Percentiles rank a stretch among this genome's conserved stretches.
Evolutionary conservation across 208 protist species (phyloP).

Genomic region (Trypanosoma melophagium): DNA sequence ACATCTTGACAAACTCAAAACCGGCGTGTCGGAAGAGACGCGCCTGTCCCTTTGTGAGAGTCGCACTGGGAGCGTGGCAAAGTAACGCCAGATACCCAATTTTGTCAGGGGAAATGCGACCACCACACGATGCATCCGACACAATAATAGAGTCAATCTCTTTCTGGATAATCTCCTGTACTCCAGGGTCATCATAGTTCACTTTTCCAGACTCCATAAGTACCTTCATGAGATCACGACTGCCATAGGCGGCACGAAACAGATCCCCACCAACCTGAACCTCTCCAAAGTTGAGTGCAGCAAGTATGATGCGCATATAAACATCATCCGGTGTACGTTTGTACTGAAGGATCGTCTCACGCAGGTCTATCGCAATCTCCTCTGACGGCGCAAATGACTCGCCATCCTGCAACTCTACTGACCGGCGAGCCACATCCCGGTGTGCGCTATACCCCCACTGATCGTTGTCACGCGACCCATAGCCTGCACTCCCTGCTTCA

Average conservation of each 20-base stretch:
- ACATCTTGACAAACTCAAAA: slow-evolving; percentile 79
- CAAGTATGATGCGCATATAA: slow-evolving; percentile 84
- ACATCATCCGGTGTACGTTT: slow-evolving; percentile 62
- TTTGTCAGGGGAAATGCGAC: slow-evolving; percentile 46
- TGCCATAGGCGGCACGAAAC: slow-evolving; percentile 53
- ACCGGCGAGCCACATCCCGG: background rate
- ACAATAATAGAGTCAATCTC: slow-evolving; percentile 65
- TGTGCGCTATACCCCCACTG: slow-evolving; percentile 13
- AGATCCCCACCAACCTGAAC: slow-evolving; percentile 57
- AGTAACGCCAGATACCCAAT: slow-evolving; percentile 67
- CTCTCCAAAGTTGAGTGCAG: slow-evolving; percentile 61
- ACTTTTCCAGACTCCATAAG: slow-evolving; percentile 66
- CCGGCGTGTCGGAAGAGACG: slow-evolving; percentile 72
- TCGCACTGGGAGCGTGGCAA: slow-evolving; percentile 50
- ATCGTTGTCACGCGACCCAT: background rate
- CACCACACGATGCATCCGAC: slow-evolving; percentile 43
- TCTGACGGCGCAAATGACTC: slow-evolving; percentile 15
- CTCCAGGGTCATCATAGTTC: slow-evolving; percentile 47
- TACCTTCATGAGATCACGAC: slow-evolving; percentile 56
- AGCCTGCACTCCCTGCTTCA: background rate
- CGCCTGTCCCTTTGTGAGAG: slow-evolving; percentile 64
- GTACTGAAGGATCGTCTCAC: slow-evolving; percentile 71
- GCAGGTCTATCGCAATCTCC: slow-evolving; percentile 68
- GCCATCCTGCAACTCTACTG: background rate
- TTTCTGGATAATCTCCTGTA: slow-evolving; percentile 64